Evolutionary conservation across 345 rosid genomes (phyloP), one percentile per base, ranked within the genome.

Genomic region (Melaleuca alternifolia): DNA sequence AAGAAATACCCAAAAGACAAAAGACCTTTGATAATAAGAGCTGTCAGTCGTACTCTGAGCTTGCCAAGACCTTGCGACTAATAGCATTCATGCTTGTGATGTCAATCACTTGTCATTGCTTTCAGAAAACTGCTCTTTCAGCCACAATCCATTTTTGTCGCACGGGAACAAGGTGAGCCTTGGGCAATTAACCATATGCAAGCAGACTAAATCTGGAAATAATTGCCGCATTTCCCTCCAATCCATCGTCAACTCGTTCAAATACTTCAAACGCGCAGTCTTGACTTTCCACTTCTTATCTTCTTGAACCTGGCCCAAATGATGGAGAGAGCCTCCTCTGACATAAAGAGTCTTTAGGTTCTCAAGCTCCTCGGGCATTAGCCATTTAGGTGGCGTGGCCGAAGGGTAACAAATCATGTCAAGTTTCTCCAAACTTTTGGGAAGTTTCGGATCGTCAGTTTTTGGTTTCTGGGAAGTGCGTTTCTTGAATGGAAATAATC

Each of bases 111-210:
- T 33, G 48, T 33, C 20, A 71, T 2, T 33, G 79, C 79, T 71
- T 9, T 71, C 46, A 33, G 79, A 71, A 62, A 71, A 71, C 48
- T 71, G 79, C 79, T 71, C 79, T 71, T 84, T 56, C 75, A 84
- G 71, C 85, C 85, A 84, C 52, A 84, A 23, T 54, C 85, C 85
- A 82, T 56, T 84, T 48, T 89, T 88, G 86, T 89, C 87, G 76
- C 92, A 87, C 21, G 93, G 93, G 85, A 91, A 92, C 86, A 88
- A 86, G 4, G 88, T 84, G 61, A 93, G 86, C 83, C 79, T 87
- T 1, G 92, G 92, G 75, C 94, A 93, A 5, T 89, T 50, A 44
- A 84, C 87, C 87, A 61, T 89, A 87, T 93, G 94, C 61, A 93
- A 85, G 84, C 88, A 85, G 11, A 3, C 13, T 86, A 93, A 77